A percentile compares a stretch with the other conserved stretches of the same genome.
Evolutionary conservation across 768 basidiomycete genomes (phyloP).

Genomic region (Leccinum disarticulatum): DNA sequence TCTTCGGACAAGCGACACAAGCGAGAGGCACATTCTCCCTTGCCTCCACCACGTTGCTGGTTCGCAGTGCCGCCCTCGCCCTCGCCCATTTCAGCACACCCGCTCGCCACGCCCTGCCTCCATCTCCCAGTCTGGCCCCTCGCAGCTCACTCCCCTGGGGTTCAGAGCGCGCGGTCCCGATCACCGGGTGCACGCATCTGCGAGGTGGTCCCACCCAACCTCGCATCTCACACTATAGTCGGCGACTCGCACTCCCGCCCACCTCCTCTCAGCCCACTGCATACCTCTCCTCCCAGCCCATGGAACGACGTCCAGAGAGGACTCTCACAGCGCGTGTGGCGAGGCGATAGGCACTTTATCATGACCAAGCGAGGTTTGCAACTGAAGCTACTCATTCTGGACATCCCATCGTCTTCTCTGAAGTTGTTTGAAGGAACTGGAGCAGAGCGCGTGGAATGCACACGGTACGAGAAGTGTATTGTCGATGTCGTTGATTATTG

Average conservation of each 20-base stretch:
- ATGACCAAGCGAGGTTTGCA: constrained; percentile 35
- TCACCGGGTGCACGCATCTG: not conserved
- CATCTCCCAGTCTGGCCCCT: not conserved
- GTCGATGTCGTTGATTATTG: constrained; percentile 33
- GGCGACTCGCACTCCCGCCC: too few species aligned
- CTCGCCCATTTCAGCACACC: not conserved
- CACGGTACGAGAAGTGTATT: constrained; percentile 20
- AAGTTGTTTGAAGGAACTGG: constrained; percentile 20
- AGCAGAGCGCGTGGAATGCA: constrained; percentile 10
- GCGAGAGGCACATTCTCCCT: not conserved
- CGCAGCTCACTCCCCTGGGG: not conserved
- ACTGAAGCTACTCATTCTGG: constrained; percentile 23
- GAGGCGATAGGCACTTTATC: constrained; percentile 28
- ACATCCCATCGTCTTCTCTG: constrained; percentile 19
- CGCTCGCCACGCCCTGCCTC: not conserved
- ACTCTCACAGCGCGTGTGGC: constrained; percentile 14
- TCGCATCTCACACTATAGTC: too few species aligned
- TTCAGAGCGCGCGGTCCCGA: not conserved
- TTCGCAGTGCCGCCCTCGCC: not conserved
- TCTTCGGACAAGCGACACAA: not conserved
- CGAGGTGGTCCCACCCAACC: too few species aligned
- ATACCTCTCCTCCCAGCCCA: too few species aligned
- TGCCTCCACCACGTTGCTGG: not conserved
- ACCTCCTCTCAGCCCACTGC: too few species aligned
- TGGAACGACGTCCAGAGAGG: too few species aligned